Evolutionary conservation across 176 grass and related monocot genomes (phyloP), one percentile per base, ranked within the genome.

Genomic region (Echinochloa phyllopogon): DNA sequence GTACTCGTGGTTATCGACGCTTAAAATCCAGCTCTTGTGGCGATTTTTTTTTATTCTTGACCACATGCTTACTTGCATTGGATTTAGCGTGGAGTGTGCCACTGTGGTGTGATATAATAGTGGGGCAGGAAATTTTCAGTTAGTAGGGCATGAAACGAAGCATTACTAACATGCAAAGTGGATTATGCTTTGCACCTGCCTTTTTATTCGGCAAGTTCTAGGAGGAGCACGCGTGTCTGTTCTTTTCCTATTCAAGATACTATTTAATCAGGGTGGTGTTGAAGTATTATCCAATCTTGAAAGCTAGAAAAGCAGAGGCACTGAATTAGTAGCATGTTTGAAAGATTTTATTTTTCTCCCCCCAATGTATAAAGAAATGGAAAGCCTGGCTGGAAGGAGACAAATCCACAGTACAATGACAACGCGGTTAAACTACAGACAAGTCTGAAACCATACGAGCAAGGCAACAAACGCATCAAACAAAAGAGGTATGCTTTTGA

Each of bases 401-500:
- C 82, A 75, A 65, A 43, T 65, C 63, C 51, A 27, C 39, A 52
- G 6, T 6, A 51, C 36, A 40, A 70, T 65, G 40, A 40, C 56
- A 47, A 48, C 21, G 65, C 74, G 76, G 45, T 27, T 40, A 45
- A 72, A 25, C 74, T 73, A 78, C 66, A 72, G 87, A 84, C 75
- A 84, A 84, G 37, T 23, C 20, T 65, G 75, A 49, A 74, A 65
- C 74, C 74, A 62, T 27, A 67, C 64, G 47, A 55, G 42, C 74
- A 73, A 84, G 10, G 65, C 56, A 79, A 79, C 87, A 88, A 88
- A 65, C 62, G 67, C 81, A 73, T 56, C 36, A 50, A 72, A 88
- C 87, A 88, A 84, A 88, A 84, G 20, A 50, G 74, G 14, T 69
- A 62, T 71, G 48, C 86, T 88, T 88, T 88, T 83, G 36, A 88